Evolutionary conservation across 352 stramenopile genomes (phyloP), one percentile per base, ranked within the genome.

Genomic region (Phytophthora quininea): DNA sequence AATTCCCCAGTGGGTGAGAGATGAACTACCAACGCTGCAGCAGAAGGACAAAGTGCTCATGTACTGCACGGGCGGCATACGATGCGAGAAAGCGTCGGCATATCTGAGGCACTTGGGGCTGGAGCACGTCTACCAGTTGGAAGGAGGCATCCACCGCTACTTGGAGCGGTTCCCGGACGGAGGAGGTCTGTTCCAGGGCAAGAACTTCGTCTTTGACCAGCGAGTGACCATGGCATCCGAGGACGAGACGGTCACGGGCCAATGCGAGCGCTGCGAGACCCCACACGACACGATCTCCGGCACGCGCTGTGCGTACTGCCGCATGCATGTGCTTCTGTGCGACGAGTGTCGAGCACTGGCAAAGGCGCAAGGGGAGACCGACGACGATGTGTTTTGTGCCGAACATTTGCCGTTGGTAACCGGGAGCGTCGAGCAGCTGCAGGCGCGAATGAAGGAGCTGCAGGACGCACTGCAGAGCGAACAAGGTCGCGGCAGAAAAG

Each of bases 141-240:
- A 90, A 52, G 88, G 88, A 54, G 88, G 88, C 33, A 95, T 96
- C 54, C 86, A 94, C 51, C 88, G 87, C 32, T 96, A 93, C 74
- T 74, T 96, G 29, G 85, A 95, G 67, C 63, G 67, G n/a, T 93
- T 86, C 54, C 82, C 84, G 1, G 82, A 89, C 58, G 86, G 88
- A 24, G 81, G 77, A 11, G 86, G 80, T 0, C 64, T 84, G 31
- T 96, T 93, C 69, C 72, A 86, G 10, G 86, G 87, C 71, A 93
- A 96, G 64, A 93, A 93, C 69, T 96, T 93, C 62, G 87, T 95
- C 45, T 96, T 95, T 47, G 88, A 96, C 57, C 72, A 94, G 67
- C 85, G 88, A 8, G 86, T 95, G 29, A 76, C 84, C 2, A 80
- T 96, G 62, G 74, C 76, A 27, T 88, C 82, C 12, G 59, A 76